phyloP scores from a whole-genome alignment of 371 early-diverging fungal species.

The Mortierella sp. region DNA sequence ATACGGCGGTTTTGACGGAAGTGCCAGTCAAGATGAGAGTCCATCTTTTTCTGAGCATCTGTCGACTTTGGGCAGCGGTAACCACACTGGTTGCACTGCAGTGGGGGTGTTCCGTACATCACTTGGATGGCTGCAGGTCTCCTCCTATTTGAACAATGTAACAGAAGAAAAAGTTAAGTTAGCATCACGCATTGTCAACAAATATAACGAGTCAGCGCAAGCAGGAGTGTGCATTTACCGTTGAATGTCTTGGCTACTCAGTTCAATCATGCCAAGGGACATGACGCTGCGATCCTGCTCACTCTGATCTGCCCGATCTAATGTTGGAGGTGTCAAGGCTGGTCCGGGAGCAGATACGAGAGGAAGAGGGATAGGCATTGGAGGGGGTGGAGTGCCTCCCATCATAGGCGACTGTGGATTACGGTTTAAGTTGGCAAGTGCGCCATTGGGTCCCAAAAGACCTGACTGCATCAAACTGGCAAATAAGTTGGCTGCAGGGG shows the following conservation, averaged over 20 bases:
- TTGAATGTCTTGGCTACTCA: constrained; percentile 59
- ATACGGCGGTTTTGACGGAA: constrained; percentile 90
- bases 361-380: constrained; percentile 8
- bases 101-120: constrained; percentile 81
- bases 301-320: constrained; percentile 22
- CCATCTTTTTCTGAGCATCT: constrained; percentile 81
- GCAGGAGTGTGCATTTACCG: constrained; percentile 22
- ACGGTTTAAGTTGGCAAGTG: constrained; percentile 28
- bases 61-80: constrained; percentile 80
- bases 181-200: background rate
- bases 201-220: no score
- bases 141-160: constrained; percentile 47
- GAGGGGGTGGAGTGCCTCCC: constrained; percentile 12
- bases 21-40: constrained; percentile 93
- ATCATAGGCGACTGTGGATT: constrained; percentile 38
- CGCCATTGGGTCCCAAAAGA: constrained; percentile 49
- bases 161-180: background rate
- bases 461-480: constrained; percentile 59
- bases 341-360: constrained; percentile 12
- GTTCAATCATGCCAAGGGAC: constrained; percentile 52
- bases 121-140: constrained; percentile 73
- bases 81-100: constrained; percentile 95
- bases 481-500: constrained; percentile 47
- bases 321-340: constrained; percentile 1
- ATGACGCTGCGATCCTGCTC: constrained; percentile 43